phyloP scores from a whole-genome alignment of 2,329 filamentous ascomycete genomes.

The Neonectria punicea region DNA sequence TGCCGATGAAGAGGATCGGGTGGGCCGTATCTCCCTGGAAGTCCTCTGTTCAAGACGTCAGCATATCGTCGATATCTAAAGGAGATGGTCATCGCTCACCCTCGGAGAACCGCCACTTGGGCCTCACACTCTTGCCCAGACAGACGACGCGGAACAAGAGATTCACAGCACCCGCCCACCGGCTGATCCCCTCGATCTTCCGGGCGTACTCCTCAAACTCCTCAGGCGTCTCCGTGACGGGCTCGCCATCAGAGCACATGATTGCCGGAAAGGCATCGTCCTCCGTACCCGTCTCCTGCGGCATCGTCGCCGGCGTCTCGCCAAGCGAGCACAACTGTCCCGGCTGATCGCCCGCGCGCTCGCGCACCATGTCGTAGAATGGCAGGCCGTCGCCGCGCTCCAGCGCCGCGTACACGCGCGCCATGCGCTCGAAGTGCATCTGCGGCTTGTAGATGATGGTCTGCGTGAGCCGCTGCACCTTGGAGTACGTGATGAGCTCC shows the following conservation, averaged over 20 bases:
- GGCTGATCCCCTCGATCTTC: constrained; percentile 50
- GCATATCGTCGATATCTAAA: neutral
- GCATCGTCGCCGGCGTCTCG: constrained; percentile 44
- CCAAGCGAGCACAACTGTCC: constrained; percentile 36
- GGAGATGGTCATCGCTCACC: constrained; percentile 34
- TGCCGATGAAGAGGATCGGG: constrained; percentile 59
- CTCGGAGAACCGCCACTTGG: constrained; percentile 52
- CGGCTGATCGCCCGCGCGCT: constrained; percentile 19
- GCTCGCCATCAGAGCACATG: constrained; percentile 56
- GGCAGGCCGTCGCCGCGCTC: constrained; percentile 57
- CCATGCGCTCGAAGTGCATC: constrained; percentile 53
- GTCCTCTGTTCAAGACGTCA: constrained; percentile 36
- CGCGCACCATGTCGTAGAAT: constrained; percentile 51
- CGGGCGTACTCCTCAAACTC: constrained; percentile 50
- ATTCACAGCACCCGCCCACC: constrained; percentile 56
- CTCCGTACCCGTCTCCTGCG: constrained; percentile 38
- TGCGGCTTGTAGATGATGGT: constrained; percentile 58
- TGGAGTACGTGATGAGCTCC: constrained; percentile 61
- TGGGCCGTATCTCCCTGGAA: constrained; percentile 50
- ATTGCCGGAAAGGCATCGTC: constrained; percentile 57
- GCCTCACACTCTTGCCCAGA: constrained; percentile 49
- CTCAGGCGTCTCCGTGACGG: constrained; percentile 45
- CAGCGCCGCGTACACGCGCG: constrained; percentile 55
- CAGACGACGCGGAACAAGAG: constrained; percentile 53
- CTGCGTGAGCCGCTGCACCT: constrained; percentile 56